Evolutionary conservation across 495 filamentous ascomycete genomes (phyloP).

Genomic region (Podospora australis): DNA sequence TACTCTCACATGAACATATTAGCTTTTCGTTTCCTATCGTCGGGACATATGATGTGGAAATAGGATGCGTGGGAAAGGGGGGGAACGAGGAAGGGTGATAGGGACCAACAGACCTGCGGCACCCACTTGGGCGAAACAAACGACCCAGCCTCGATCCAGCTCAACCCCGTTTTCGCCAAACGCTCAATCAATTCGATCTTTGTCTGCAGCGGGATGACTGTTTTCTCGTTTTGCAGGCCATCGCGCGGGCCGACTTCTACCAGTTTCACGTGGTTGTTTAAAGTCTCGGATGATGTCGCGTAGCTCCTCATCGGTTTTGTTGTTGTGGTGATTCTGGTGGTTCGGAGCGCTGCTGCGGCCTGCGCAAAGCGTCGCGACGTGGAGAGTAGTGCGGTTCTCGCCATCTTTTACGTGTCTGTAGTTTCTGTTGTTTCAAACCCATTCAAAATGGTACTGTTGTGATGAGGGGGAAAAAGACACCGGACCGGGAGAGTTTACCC

Average conservation of each 20-base stretch:
- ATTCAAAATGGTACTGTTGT: background rate
- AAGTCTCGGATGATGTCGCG: conserved; percentile 20
- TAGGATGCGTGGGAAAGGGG: background rate
- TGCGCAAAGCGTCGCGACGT: background rate
- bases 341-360: conserved; percentile 20
- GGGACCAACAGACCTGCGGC: conserved; percentile 61
- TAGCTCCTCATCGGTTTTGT: background rate
- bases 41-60: conserved; percentile 1
- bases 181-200: conserved; percentile 80
- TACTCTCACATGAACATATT: no score
- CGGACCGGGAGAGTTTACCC: background rate
- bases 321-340: conserved; percentile 13
- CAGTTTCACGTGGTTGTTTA: conserved; percentile 51
- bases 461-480: background rate
- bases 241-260: conserved; percentile 93
- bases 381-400: background rate
- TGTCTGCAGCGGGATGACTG: conserved; percentile 65
- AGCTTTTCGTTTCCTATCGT: conserved; percentile 1
- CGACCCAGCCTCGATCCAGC: conserved; percentile 86
- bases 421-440: no score
- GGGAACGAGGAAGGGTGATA: background rate
- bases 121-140: conserved; percentile 98
- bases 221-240: conserved; percentile 94
- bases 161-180: conserved; percentile 77
- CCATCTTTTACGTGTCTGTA: no score